These are phyloP conservation scores for Talaromyces sp. DNA, from an alignment of 2,329 filamentous ascomycete genomes.

Conservation along the genomic window DNA sequence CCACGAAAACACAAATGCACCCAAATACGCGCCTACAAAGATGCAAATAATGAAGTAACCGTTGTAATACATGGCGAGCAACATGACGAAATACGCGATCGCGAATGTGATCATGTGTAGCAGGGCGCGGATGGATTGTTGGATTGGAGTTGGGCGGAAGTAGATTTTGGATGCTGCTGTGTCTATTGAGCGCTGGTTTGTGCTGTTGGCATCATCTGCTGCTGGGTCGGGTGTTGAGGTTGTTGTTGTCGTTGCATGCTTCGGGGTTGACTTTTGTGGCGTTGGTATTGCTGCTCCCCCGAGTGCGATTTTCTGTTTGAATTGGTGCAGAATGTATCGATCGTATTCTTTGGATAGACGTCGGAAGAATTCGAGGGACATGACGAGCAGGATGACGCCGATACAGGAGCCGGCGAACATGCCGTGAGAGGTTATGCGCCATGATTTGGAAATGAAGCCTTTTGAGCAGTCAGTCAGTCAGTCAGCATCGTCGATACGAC, in stretches of 20 bases:
- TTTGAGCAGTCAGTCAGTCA: background rate
- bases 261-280: background rate
- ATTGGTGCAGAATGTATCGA: conserved; percentile 55
- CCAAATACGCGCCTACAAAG: conserved; percentile 71
- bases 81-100: conserved; percentile 76
- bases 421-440: conserved; percentile 66
- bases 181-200: background rate
- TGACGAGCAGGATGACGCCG: conserved; percentile 70
- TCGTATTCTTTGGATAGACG: conserved; percentile 71
- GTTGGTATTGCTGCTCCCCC: background rate
- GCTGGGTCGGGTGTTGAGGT: background rate
- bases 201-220: background rate
- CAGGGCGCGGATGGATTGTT: conserved; percentile 65
- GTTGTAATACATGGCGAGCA: conserved; percentile 63
- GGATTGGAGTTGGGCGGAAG: conserved; percentile 56
- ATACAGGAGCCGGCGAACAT: conserved; percentile 81
- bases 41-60: conserved; percentile 79
- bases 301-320: conserved; percentile 28
- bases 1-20: conserved; percentile 72
- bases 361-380: conserved; percentile 69
- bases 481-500: background rate
- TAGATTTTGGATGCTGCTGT: background rate
- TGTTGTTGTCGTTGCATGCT: background rate
- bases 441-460: conserved; percentile 65
- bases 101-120: conserved; percentile 70